phyloP scores from a whole-genome alignment of 768 basidiomycete species.

The Rhodotorula toruloides region DNA sequence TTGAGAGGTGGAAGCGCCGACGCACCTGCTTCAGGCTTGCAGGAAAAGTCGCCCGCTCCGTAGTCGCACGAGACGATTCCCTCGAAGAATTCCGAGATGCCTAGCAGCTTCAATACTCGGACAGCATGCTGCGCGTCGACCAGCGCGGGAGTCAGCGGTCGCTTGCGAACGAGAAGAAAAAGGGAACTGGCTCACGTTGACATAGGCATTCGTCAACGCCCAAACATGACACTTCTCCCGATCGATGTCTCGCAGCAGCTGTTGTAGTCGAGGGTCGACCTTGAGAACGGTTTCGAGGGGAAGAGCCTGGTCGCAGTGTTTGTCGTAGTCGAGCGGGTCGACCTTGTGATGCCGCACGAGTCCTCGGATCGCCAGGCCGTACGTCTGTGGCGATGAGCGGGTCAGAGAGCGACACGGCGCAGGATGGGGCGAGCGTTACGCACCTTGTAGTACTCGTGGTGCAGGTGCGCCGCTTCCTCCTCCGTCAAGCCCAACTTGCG shows the following conservation, averaged over 20 bases:
- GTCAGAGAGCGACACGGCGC: neutral
- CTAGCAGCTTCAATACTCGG: conserved; percentile 32
- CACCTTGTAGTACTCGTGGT: too few relatives aligned
- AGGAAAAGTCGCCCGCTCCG: conserved; percentile 32
- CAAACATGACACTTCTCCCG: conserved; percentile 33
- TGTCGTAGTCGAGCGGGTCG: conserved; percentile 38
- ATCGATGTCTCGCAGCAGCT: conserved; percentile 25
- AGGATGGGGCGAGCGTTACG: neutral
- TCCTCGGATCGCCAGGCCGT: conserved; percentile 37
- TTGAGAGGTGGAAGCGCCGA: neutral
- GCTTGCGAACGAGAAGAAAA: neutral
- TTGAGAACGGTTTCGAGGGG: conserved; percentile 36
- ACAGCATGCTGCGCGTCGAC: conserved; percentile 26
- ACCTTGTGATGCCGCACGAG: conserved; percentile 39
- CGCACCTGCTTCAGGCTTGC: conserved; percentile 37
- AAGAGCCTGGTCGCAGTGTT: conserved; percentile 36
- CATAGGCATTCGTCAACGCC: conserved; percentile 40
- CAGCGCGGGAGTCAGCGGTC: neutral
- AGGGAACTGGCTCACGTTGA: conserved; percentile 12
- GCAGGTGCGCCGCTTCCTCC: conserved; percentile 30
- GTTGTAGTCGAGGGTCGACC: conserved; percentile 4
- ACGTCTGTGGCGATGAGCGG: neutral
- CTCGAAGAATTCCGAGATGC: conserved; percentile 37
- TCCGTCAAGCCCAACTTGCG: conserved; percentile 8
- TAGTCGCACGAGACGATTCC: conserved; percentile 43